Percentiles rank a stretch among this genome's conserved stretches.
These are phyloP conservation scores for Sclerotinia glacialis DNA, from an alignment of 2,329 filamentous ascomycete species.

Conservation along the genomic window DNA sequence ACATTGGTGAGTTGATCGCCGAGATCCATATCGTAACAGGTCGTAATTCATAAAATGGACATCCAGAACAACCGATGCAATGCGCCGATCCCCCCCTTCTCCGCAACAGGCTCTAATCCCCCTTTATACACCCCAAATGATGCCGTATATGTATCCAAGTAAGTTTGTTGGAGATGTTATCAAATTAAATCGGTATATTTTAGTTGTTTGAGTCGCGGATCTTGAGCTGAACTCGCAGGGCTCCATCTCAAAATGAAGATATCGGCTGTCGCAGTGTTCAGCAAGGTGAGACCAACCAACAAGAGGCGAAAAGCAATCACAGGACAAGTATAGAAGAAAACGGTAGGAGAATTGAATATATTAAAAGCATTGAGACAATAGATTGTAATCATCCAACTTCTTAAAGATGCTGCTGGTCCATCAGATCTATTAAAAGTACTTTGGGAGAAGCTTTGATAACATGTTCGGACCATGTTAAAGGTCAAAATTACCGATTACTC, in stretches of 20 bases:
- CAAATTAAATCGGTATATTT: conserved; percentile 4
- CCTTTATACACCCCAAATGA: conserved; percentile 17
- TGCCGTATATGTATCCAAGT: conserved; percentile 14
- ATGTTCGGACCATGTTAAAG: conserved; percentile 5
- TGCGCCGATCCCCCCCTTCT: conserved; percentile 20
- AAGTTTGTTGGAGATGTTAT: conserved; percentile 6
- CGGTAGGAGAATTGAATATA: background rate
- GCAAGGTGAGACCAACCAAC: conserved; percentile 13
- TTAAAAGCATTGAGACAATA: conserved; percentile 13
- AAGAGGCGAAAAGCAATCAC: background rate
- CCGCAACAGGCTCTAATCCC: conserved; percentile 9
- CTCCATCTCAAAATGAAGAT: conserved; percentile 37
- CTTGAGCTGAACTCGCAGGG: conserved; percentile 32
- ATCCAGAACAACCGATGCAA: background rate
- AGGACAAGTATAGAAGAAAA: background rate
- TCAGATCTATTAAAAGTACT: background rate
- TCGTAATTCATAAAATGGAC: conserved; percentile 27
- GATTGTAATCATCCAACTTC: background rate
- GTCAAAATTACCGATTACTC: conserved; percentile 16
- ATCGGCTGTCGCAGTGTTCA: conserved; percentile 22
- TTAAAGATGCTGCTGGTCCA: background rate
- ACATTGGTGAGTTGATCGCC: conserved; percentile 40
- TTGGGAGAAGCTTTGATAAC: conserved; percentile 3
- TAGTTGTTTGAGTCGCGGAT: conserved; percentile 29
- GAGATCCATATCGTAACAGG: conserved; percentile 38